Percentiles rank a stretch among this genome's conserved stretches.
Conservation (phyloP, 2,329 filamentous ascomycete genomes). For the Fusarium mexicanum region DNA sequence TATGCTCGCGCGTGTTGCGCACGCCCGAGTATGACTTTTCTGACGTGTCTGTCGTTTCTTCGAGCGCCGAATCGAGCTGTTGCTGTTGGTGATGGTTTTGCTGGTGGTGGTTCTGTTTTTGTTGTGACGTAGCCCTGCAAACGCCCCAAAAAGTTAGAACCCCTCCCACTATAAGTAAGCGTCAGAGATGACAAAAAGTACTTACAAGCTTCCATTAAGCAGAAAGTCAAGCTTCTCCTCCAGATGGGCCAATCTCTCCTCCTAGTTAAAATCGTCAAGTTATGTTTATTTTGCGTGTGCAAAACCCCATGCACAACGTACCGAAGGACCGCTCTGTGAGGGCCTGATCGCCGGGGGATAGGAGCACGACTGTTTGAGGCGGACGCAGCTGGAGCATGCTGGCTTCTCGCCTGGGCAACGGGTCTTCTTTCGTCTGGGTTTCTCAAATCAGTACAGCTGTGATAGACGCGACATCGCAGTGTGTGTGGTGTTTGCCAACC, state of each 20-base stretch:
- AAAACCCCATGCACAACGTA: constrained; percentile 44
- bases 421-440: constrained; percentile 57
- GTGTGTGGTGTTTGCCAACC: constrained; percentile 45
- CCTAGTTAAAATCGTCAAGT: constrained; percentile 48
- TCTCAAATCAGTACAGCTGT: neutral
- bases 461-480: neutral
- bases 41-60: constrained; percentile 46
- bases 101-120: constrained; percentile 23
- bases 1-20: constrained; percentile 41
- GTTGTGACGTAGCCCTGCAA: constrained; percentile 41
- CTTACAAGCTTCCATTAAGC: constrained; percentile 53
- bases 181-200: neutral
- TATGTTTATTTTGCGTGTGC: constrained; percentile 1
- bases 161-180: constrained; percentile 21
- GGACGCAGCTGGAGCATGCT: constrained; percentile 60
- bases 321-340: constrained; percentile 55
- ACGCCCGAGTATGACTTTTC: constrained; percentile 49
- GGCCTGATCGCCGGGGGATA: constrained; percentile 53
- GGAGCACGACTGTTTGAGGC: constrained; percentile 58
- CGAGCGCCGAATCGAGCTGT: constrained; percentile 41
- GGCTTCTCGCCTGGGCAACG: constrained; percentile 63
- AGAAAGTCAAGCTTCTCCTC: constrained; percentile 63
- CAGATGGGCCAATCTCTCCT: constrained; percentile 60
- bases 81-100: constrained; percentile 10
- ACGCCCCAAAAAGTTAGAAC: constrained; percentile 41